phyloP scores from a whole-genome alignment of 1,284 basidiomycete genomes.

The Austroboletus niveus region DNA sequence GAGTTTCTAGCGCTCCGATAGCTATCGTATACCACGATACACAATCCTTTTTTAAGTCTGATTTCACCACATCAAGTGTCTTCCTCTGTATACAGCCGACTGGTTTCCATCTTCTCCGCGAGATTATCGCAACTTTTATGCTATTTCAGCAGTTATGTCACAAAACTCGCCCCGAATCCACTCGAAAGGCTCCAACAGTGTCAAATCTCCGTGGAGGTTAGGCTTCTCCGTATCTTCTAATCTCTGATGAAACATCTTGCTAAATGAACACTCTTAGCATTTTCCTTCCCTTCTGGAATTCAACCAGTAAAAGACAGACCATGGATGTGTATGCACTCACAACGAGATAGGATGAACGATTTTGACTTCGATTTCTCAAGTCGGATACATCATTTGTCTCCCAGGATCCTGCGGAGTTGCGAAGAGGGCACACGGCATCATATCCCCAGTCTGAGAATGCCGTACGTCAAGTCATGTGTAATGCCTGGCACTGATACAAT shows the following conservation, averaged over 20 bases:
- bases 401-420: not conserved
- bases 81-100: constrained; percentile 12
- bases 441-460: not conserved
- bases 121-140: constrained; percentile 16
- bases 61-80: not conserved
- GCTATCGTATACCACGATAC: constrained; percentile 7
- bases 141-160: constrained; percentile 4
- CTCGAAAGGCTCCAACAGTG: not conserved
- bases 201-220: constrained; percentile 2
- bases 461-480: constrained; percentile 3
- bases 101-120: constrained; percentile 19
- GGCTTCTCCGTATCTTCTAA: not conserved
- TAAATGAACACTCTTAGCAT: not conserved
- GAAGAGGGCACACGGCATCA: not conserved
- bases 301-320: constrained; percentile 1
- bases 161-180: not conserved
- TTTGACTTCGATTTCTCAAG: not conserved
- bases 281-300: not conserved
- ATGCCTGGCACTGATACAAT: not conserved
- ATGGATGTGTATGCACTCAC: not conserved
- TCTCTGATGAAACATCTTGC: not conserved
- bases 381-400: not conserved
- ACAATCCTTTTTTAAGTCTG: not conserved
- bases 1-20: not conserved
- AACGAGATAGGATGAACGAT: not conserved